Base-by-base conservation (phyloP, 768 basidiomycete species). In the Mycena floridula region DNA sequence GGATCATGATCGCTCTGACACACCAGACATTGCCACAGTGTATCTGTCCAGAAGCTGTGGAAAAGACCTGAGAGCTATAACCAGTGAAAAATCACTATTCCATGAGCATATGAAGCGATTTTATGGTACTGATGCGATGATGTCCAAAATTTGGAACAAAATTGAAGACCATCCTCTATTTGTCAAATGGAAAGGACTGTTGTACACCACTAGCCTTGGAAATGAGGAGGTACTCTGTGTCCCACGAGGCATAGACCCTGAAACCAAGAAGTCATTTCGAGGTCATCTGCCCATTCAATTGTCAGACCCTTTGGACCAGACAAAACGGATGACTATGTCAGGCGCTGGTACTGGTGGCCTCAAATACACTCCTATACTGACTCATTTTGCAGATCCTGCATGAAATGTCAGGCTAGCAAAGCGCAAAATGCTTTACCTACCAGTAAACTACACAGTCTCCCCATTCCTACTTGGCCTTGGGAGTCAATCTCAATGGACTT, bases 401-500 rank as follows among this genome's bases (percentile, higher is more conserved):
- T 11, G 7, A 45, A 16, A 9, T 54, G 53, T 35, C 47, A 51
- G 28, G 50, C 36, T 7, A 39, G 37, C 4, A 54, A 54, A 35
- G 22, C 26, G 20, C 36, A 30, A 7, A 39, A 9, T 5, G n/a
- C 37, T 16, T 7, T 13, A 1, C 55, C 55, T 5, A 5, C 26
- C 7, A 55, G 55, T 2, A 21, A 44, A 3, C 40, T 54, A 7
- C 36, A 52, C 9, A 16, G 35, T 1, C 23, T 55, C 0, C 52
- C 48, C 15, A 42, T 54, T 1, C 55, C 55, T 0, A 7, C 12
- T 1, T 1, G 28, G 21, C 51, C 55, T 0, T 59, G 55, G 56
- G 28, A 45, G 32, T 41, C 48, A 1, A 53, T 58, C 9, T 54
- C 42, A 3, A 51, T 58, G 25, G 58, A 59, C 38, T 54, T 55